Conservation (phyloP, 2,329 filamentous ascomycete genomes). For the Cladosporium sp. region DNA sequence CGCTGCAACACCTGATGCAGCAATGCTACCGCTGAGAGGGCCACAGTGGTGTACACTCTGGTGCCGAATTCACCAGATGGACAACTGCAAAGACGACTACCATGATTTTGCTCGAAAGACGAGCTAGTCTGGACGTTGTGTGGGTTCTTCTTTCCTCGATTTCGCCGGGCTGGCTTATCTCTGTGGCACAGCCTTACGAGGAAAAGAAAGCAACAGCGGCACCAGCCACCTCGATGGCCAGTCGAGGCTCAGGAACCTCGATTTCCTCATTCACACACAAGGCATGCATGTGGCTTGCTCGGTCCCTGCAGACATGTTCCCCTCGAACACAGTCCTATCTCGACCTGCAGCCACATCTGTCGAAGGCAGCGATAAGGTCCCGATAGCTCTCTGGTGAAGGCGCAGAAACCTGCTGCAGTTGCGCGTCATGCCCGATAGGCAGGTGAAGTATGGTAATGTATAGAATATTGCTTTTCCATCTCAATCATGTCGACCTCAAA, state of each 20-base stretch:
- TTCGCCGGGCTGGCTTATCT: background rate
- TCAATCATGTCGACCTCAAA: background rate
- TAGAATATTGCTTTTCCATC: background rate
- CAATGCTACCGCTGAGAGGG: no score
- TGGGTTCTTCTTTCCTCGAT: background rate
- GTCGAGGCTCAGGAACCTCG: background rate
- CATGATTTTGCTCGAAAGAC: background rate
- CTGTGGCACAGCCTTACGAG: background rate
- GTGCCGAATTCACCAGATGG: no score
- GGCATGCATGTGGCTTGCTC: background rate
- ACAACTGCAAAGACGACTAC: background rate
- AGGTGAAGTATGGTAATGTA: background rate
- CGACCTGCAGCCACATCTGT: background rate
- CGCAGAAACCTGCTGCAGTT: background rate
- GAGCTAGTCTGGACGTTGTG: background rate
- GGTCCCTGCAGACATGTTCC: background rate
- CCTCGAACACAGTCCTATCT: background rate
- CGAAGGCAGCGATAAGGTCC: constrained; percentile 5
- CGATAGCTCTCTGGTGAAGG: background rate
- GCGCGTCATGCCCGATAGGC: background rate
- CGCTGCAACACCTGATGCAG: background rate
- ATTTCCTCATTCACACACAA: background rate
- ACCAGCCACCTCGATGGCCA: no score
- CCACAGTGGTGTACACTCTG: background rate
- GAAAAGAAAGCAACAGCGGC: background rate